Evolutionary conservation across 2,329 filamentous ascomycete species (phyloP).

Genomic region (Microdochium nivale): DNA sequence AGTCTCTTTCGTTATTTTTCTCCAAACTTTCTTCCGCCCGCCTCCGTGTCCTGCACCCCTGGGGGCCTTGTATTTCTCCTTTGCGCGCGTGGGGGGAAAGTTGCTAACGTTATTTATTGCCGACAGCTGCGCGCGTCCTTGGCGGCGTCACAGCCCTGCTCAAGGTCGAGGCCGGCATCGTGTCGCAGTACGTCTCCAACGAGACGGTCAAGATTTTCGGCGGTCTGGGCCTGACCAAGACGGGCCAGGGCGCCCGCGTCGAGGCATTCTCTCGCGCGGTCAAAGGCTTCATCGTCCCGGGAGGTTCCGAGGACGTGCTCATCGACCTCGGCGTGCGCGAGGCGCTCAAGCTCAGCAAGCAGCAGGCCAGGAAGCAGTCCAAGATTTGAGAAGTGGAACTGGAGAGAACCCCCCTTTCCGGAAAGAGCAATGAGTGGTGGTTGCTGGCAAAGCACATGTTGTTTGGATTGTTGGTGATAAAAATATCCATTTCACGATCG

Average conservation of each 20-base stretch:
- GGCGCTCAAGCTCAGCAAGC: conserved; percentile 2
- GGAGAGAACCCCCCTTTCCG: not conserved
- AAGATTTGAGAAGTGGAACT: not conserved
- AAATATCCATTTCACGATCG: too few relatives aligned
- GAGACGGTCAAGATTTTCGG: conserved; percentile 10
- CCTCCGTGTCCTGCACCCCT: not conserved
- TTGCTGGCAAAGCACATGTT: not conserved
- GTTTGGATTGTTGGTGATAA: not conserved
- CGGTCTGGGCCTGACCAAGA: conserved; percentile 8
- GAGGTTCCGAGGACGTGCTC: conserved; percentile 10
- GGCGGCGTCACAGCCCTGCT: conserved; percentile 8
- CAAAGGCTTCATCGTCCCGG: conserved; percentile 8
- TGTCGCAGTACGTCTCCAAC: conserved; percentile 6
- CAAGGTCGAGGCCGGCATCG: conserved; percentile 9
- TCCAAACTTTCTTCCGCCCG: not conserved
- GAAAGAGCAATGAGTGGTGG: not conserved
- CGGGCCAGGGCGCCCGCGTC: conserved; percentile 9
- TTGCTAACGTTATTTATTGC: not conserved
- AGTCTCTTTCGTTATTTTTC: too few relatives aligned
- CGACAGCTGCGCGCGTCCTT: conserved; percentile 10
- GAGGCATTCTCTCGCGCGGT: conserved; percentile 9
- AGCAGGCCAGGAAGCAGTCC: not conserved
- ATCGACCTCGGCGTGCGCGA: conserved; percentile 6
- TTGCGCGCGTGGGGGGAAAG: not conserved
- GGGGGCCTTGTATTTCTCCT: not conserved